Base-by-base conservation (phyloP, 371 early-diverging fungal species). In the Rhizopus stolonifer region DNA sequence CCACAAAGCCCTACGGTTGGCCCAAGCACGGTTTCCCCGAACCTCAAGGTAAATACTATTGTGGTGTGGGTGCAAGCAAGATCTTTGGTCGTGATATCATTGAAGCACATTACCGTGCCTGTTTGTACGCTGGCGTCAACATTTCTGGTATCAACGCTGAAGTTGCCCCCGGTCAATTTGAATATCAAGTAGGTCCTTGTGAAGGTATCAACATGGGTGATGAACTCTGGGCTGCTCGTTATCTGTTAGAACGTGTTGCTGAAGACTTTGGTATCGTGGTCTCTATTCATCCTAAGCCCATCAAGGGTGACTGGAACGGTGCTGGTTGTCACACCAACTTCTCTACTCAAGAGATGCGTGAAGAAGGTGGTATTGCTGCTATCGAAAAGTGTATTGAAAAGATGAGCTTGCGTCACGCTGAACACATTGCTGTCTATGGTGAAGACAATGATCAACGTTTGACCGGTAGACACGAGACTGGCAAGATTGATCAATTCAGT, bases 381-480 rank as follows among this genome's bases (percentile, higher is more conserved):
- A 83, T 83, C 50, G 72, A 81, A 49, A 72, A 67, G 8, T 77
- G 81, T 44, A 82, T 84, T 47, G 69, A 81, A 45, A 80, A 80
- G 59, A 61, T 84, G 57, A 53, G 67, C 34, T 32, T 58, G 36
- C 71, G 77, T 45, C 84, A 84, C 55, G 15, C 53, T 15, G 82
- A 75, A 44, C 84, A 84, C 58, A 84, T 84, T 57, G 82, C 79
- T 42, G 82, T 82, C 47, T 84, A 84, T 58, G 84, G 84, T 55
- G 77, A 73, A 59, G 84, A 83, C 47, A 83, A 83, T 47, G 82
- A 83, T 24, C 79, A 79, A 46, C 79, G 84, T 34, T 62, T 83
- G 39, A 83, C 84, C 22, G 84, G 84, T 52, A 52, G 56, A 36
- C 84, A 83, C 46, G 84, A 83, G 53, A 84, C 84, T 36, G 84